These are phyloP conservation scores for Schizopora paradoxa DNA, from an alignment of 1,284 basidiomycete genomes.

Conservation along the genomic window DNA sequence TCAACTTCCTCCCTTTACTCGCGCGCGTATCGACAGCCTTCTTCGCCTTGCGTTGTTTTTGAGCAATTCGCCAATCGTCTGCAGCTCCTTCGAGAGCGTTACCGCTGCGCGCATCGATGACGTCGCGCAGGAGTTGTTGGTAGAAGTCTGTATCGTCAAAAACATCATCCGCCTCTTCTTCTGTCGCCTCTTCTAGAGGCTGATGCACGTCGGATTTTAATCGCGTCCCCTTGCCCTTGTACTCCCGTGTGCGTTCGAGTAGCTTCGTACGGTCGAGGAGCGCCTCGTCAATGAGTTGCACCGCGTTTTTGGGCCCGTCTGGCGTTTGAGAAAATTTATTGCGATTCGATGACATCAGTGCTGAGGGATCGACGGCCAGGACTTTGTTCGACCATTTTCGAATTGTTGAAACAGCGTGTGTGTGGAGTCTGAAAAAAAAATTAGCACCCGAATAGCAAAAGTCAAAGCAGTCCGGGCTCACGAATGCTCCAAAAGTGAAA, in stretches of 20 bases:
- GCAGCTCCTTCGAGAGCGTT: slow-evolving; percentile 28
- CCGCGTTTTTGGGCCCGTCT: slow-evolving; percentile 35
- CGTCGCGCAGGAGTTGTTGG: slow-evolving; percentile 80
- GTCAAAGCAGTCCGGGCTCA: slow-evolving; percentile 35
- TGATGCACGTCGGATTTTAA: slow-evolving; percentile 34
- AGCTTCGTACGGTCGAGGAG: slow-evolving; percentile 52
- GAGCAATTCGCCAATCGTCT: slow-evolving; percentile 60
- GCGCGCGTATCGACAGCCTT: slow-evolving; percentile 87
- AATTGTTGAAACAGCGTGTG: slow-evolving; percentile 68
- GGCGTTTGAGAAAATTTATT: slow-evolving; percentile 51
- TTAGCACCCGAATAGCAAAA: slow-evolving; percentile 3
- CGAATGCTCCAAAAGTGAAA: slow-evolving; percentile 51
- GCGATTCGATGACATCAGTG: slow-evolving; percentile 63
- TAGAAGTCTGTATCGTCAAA: slow-evolving; percentile 93
- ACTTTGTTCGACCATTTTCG: slow-evolving; percentile 93
- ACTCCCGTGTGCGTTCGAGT: slow-evolving; percentile 50
- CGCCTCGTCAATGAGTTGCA: slow-evolving; percentile 70
- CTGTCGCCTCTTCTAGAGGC: slow-evolving; percentile 25
- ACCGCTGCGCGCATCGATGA: slow-evolving; percentile 68
- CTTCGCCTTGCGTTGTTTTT: slow-evolving; percentile 58
- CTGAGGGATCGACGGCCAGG: slow-evolving; percentile 78
- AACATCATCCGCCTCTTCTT: slow-evolving; percentile 40
- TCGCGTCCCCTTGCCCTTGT: slow-evolving; percentile 41
- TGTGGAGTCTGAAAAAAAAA: slow-evolving; percentile 47
- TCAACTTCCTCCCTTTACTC: slow-evolving; percentile 85